These are phyloP conservation scores for Antrodiella citrinella DNA, from an alignment of 768 basidiomycete species.

Conservation along the genomic window DNA sequence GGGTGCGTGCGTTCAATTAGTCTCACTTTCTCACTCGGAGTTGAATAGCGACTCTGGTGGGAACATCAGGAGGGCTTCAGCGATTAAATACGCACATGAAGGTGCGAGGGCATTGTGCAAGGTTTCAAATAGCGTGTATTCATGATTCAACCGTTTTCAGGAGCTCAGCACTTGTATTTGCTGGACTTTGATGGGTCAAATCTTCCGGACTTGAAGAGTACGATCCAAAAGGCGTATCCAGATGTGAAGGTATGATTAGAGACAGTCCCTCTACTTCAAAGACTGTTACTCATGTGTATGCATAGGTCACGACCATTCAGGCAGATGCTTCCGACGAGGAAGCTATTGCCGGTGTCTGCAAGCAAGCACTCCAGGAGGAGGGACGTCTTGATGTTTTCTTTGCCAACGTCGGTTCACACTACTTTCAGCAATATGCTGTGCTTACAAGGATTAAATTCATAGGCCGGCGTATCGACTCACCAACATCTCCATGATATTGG, in stretches of 20 bases:
- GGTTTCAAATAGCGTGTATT: slow-evolving; percentile 1
- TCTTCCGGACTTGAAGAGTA: slow-evolving; percentile 61
- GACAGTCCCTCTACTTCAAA: too few species aligned
- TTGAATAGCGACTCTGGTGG: too few species aligned
- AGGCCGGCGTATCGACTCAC: slow-evolving; percentile 61
- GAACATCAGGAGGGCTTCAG: slow-evolving; percentile 67
- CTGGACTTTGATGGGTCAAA: slow-evolving; percentile 63
- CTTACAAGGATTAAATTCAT: not conserved
- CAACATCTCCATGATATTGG: slow-evolving; percentile 44
- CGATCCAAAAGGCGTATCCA: slow-evolving; percentile 59
- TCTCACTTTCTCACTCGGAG: not conserved
- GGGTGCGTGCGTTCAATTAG: slow-evolving; percentile 44
- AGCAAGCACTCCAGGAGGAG: slow-evolving; percentile 69
- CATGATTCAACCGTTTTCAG: too few species aligned
- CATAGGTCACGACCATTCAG: slow-evolving; percentile 65
- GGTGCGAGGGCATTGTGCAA: slow-evolving; percentile 31
- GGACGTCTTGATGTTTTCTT: slow-evolving; percentile 91
- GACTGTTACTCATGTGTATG: not conserved
- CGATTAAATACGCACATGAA: slow-evolving; percentile 74
- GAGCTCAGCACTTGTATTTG: slow-evolving; percentile 70
- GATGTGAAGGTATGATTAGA: slow-evolving; percentile 61
- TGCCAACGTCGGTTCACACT: slow-evolving; percentile 72
- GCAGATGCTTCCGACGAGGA: slow-evolving; percentile 81
- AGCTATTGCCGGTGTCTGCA: slow-evolving; percentile 60
- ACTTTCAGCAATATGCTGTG: not conserved